phyloP scores from a whole-genome alignment of 345 rosid genomes.

The Laguncularia racemosa region DNA sequence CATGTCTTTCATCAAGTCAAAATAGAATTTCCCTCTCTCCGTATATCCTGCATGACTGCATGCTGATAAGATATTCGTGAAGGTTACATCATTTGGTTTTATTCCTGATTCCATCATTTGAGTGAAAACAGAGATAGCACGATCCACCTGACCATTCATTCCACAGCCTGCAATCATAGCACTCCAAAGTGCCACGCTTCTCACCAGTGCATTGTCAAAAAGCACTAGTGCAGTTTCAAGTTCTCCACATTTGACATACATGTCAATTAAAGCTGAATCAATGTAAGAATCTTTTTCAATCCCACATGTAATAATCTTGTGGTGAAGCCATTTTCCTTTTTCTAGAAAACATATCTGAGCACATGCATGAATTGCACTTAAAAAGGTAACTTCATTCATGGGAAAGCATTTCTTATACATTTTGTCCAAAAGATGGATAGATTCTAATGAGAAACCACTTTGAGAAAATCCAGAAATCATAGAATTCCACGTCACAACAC shows the following conservation, averaged over 20 bases:
- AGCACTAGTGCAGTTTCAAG: constrained; percentile 43
- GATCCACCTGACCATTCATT: constrained; percentile 48
- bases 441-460: constrained; percentile 40
- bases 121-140: constrained; percentile 47
- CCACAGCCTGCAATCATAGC: constrained; percentile 87
- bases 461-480: constrained; percentile 77
- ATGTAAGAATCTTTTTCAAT: constrained; percentile 41
- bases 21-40: constrained; percentile 54
- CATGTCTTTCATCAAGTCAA: constrained; percentile 44
- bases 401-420: constrained; percentile 50
- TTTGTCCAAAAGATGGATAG: constrained; percentile 47
- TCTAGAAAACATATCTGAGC: constrained; percentile 44
- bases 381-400: constrained; percentile 50
- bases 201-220: constrained; percentile 14
- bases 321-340: constrained; percentile 58
- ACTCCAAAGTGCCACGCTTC: constrained; percentile 68
- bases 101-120: constrained; percentile 55
- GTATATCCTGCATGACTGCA: constrained; percentile 77
- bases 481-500: constrained; percentile 73
- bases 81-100: constrained; percentile 65
- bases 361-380: constrained; percentile 63
- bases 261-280: constrained; percentile 68
- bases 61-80: constrained; percentile 77
- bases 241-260: constrained; percentile 71
- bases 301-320: constrained; percentile 46